Conservation (phyloP, 1,284 basidiomycete species). For the Sutorius eximius region DNA sequence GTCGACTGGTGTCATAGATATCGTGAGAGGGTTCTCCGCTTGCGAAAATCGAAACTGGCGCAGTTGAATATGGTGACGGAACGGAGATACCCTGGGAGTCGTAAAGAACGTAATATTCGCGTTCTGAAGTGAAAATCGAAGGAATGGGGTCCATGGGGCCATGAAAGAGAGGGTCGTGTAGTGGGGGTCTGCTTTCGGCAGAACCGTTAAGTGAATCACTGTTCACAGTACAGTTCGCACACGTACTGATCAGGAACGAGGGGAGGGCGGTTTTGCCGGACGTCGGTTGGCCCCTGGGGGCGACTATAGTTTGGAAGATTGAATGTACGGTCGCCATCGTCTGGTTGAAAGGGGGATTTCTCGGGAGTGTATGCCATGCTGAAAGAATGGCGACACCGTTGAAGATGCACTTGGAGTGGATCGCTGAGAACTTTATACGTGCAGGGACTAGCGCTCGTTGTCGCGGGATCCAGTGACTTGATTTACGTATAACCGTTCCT, state of each 20-base stretch:
- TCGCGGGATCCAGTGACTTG: not conserved
- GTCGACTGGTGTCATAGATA: not conserved
- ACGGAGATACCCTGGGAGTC: not conserved
- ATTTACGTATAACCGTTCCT: not conserved
- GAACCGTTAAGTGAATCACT: not conserved
- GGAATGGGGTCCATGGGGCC: not conserved
- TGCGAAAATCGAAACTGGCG: not conserved
- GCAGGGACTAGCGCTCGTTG: not conserved
- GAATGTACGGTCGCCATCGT: not conserved
- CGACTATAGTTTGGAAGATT: not conserved
- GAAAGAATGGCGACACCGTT: not conserved
- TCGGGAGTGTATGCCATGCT: not conserved
- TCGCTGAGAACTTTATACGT: not conserved
- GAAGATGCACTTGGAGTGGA: not conserved
- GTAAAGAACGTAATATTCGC: not conserved
- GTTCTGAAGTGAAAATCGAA: not conserved
- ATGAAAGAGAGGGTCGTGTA: not conserved
- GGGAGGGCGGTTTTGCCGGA: not conserved
- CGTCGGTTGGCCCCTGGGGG: not conserved
- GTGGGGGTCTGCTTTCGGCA: not conserved
- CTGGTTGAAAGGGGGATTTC: not conserved
- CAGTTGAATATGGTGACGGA: not conserved
- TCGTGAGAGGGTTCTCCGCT: not conserved
- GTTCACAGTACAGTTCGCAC: not conserved
- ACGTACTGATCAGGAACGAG: conserved; percentile 10